These are phyloP conservation scores for Fusarium subtropicale DNA, from an alignment of 2,329 filamentous ascomycete genomes.

Conservation along the genomic window DNA sequence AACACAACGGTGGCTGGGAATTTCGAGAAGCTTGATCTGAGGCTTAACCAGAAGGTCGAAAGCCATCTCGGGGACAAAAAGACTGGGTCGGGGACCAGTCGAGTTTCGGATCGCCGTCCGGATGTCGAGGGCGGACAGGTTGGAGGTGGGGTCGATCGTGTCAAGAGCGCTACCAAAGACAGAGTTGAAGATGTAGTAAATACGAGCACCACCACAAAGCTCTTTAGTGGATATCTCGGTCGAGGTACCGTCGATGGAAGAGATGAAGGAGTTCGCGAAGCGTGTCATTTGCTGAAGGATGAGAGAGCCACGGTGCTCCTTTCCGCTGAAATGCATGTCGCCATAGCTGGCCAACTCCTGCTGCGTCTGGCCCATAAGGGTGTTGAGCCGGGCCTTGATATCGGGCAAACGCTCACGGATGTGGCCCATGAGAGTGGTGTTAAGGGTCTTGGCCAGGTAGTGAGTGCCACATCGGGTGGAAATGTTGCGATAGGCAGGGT, in stretches of 20 bases:
- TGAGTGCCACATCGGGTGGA: constrained; percentile 92
- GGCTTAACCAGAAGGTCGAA: constrained; percentile 98
- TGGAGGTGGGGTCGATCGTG: constrained; percentile 94
- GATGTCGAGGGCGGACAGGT: constrained; percentile 94
- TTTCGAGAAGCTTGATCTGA: constrained; percentile 96
- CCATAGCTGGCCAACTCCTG: constrained; percentile 98
- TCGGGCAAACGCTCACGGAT: constrained; percentile 96
- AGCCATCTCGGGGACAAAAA: constrained; percentile 97
- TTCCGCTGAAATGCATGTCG: constrained; percentile 96
- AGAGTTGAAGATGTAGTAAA: constrained; percentile 99
- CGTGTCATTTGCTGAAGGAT: constrained; percentile 98
- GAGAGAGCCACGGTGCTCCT: constrained; percentile 93
- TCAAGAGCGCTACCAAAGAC: constrained; percentile 97
- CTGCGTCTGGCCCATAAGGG: constrained; percentile 99
- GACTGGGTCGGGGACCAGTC: constrained; percentile 91
- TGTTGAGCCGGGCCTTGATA: constrained; percentile 97
- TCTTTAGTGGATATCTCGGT: constrained; percentile 99
- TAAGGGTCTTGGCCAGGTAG: constrained; percentile 92
- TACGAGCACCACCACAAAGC: constrained; percentile 91
- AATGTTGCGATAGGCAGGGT: constrained; percentile 97
- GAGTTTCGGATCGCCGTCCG: constrained; percentile 98
- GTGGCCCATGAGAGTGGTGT: constrained; percentile 94
- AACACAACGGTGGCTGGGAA: constrained; percentile 94
- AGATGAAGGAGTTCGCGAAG: constrained; percentile 97
- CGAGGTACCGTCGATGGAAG: constrained; percentile 97